phyloP scores from a whole-genome alignment of 208 protist species.

The Wallacemonas sp. region DNA sequence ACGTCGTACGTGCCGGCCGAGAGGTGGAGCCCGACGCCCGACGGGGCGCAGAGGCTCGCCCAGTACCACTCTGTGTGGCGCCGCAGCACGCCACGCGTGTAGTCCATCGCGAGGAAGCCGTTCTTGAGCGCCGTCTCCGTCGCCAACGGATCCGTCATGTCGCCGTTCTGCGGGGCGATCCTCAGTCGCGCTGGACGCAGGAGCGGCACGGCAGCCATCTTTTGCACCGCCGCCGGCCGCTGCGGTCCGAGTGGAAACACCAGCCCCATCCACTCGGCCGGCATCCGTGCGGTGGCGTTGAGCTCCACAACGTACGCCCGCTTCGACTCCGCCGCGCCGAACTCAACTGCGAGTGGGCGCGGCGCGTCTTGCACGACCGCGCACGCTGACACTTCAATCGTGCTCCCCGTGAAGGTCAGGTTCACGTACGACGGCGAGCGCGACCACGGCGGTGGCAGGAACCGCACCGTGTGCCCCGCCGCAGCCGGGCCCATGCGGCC shows the following conservation, averaged over 20 bases:
- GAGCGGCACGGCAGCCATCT: constrained; percentile 34
- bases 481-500: constrained; percentile 23
- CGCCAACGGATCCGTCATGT: neutral
- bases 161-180: neutral
- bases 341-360: neutral
- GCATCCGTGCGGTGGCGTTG: constrained; percentile 18
- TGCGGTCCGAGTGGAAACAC: constrained; percentile 42
- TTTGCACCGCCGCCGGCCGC: constrained; percentile 39
- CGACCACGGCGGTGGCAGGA: constrained; percentile 10
- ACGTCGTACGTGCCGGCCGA: constrained; percentile 42
- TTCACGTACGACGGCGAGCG: constrained; percentile 2
- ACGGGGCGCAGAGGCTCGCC: constrained; percentile 28
- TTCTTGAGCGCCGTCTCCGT: neutral
- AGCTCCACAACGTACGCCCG: constrained; percentile 10
- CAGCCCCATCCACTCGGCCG: constrained; percentile 29
- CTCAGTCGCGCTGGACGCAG: neutral
- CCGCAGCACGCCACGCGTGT: constrained; percentile 45
- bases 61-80: constrained; percentile 45
- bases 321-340: neutral
- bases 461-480: constrained; percentile 29
- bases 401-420: constrained; percentile 15
- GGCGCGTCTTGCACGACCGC: constrained; percentile 14
- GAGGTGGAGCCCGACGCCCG: constrained; percentile 40
- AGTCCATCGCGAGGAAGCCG: constrained; percentile 39
- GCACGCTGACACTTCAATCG: neutral